Evolutionary conservation across 768 basidiomycete genomes (phyloP).

Genomic region (Gautieria morchelliformis): DNA sequence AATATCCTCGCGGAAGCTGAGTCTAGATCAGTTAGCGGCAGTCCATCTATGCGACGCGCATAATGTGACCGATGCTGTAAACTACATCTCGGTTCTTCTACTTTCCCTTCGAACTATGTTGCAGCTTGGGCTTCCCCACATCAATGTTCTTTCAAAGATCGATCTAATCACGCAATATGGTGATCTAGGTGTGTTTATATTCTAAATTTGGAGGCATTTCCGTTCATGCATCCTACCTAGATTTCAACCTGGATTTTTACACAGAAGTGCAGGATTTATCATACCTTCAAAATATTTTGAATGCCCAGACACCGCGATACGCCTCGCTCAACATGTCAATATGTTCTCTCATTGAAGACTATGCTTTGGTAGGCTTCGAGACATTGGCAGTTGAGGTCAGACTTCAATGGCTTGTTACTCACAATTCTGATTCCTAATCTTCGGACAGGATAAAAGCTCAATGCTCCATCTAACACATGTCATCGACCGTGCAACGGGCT

Average conservation of each 20-base stretch:
- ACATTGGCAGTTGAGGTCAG: slow-evolving; percentile 90
- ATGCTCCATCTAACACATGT: slow-evolving; percentile 81
- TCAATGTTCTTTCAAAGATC: slow-evolving; percentile 95
- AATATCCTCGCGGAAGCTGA: background rate
- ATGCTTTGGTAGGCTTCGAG: slow-evolving; percentile 87
- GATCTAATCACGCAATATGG: slow-evolving; percentile 88
- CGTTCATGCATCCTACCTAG: slow-evolving; percentile 29
- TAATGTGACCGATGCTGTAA: slow-evolving; percentile 91
- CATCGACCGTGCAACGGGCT: slow-evolving; percentile 89
- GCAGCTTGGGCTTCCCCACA: slow-evolving; percentile 95
- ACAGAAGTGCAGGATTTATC: slow-evolving; percentile 96
- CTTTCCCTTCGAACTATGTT: slow-evolving; percentile 94
- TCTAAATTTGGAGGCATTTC: background rate
- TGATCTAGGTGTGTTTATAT: slow-evolving; percentile 59
- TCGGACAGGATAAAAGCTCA: slow-evolving; percentile 74
- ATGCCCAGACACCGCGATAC: slow-evolving; percentile 57
- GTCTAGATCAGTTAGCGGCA: slow-evolving; percentile 60
- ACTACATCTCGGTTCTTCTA: slow-evolving; percentile 88
- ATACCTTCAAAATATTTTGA: slow-evolving; percentile 71
- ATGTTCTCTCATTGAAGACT: slow-evolving; percentile 91
- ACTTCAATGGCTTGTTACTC: background rate
- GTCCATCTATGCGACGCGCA: slow-evolving; percentile 96
- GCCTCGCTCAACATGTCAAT: slow-evolving; percentile 79
- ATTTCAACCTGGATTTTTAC: slow-evolving; percentile 96
- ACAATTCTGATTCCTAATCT: background rate